Evolutionary conservation across 352 stramenopile species (phyloP).

Genomic region (Phytophthora idaei): DNA sequence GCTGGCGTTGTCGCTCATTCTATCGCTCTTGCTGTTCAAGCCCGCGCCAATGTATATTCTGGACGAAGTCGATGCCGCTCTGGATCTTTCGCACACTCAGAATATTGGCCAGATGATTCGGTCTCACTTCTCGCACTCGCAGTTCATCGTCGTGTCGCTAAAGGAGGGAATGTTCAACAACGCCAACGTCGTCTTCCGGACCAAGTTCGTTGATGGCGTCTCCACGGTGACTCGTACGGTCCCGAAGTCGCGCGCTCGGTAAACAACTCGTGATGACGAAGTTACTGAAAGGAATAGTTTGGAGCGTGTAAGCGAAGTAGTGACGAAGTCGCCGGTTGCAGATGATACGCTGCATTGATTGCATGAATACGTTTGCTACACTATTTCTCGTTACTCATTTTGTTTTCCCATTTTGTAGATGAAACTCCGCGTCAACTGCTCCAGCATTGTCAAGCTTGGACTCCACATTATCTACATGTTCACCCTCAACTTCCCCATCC

Average conservation of each 20-base stretch:
- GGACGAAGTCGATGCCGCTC: constrained; percentile 99
- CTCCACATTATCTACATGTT: background rate
- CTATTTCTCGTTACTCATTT: background rate
- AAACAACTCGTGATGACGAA: constrained; percentile 3
- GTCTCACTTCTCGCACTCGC: constrained; percentile 98
- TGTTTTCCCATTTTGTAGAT: background rate
- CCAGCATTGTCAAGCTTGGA: background rate
- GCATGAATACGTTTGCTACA: constrained; percentile 15
- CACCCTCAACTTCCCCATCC: background rate
- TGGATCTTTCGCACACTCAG: constrained; percentile 99
- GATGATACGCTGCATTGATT: constrained; percentile 21
- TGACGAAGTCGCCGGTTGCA: constrained; percentile 12
- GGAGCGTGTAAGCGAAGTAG: constrained; percentile 1
- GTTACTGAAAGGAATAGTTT: constrained; percentile 7
- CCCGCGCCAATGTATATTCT: constrained; percentile 99
- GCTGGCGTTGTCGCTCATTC: constrained; percentile 98
- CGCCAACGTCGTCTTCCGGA: constrained; percentile 99
- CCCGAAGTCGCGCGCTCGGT: constrained; percentile 58
- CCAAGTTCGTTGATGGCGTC: constrained; percentile 99
- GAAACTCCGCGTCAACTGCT: background rate
- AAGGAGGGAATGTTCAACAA: constrained; percentile 99
- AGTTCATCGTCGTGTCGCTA: constrained; percentile 99
- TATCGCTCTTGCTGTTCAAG: constrained; percentile 99
- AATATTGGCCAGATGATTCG: constrained; percentile 99
- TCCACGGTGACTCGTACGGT: constrained; percentile 98